phyloP scores from a whole-genome alignment of 768 basidiomycete genomes.

The Termitomyces heimii region DNA sequence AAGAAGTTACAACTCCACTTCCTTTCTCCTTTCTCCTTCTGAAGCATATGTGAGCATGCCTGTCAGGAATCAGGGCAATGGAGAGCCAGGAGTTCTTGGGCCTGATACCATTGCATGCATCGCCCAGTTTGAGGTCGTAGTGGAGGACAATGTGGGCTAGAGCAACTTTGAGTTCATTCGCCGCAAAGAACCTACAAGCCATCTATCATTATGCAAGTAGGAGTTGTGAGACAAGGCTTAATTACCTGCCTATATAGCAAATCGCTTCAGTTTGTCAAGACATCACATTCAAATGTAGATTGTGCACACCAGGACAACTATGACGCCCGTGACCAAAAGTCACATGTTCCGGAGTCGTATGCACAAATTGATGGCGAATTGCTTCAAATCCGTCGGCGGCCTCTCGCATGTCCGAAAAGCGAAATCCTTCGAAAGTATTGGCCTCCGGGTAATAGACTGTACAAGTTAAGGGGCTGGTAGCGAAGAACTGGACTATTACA shows the following conservation, averaged over 20 bases:
- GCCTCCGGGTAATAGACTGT: not conserved
- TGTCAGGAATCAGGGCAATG: conserved; percentile 1
- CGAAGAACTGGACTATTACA: not conserved
- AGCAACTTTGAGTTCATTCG: conserved; percentile 1
- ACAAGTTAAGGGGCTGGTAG: not conserved
- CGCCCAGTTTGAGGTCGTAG: conserved; percentile 4
- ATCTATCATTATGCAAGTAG: no score
- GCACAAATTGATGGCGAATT: not conserved
- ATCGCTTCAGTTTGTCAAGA: no score
- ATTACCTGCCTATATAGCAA: not conserved
- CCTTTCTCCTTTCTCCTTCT: not conserved
- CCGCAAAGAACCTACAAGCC: not conserved
- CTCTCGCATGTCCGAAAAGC: not conserved
- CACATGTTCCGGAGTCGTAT: conserved; percentile 1
- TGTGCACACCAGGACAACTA: not conserved
- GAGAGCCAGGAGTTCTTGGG: not conserved
- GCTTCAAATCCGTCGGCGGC: conserved; percentile 1
- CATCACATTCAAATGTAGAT: no score
- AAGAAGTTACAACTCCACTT: no score
- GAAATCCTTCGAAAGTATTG: conserved; percentile 3
- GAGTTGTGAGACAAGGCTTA: no score
- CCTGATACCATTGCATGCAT: not conserved
- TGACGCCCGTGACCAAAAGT: conserved; percentile 3
- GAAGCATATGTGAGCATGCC: not conserved
- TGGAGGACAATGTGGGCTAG: not conserved